These are phyloP conservation scores for Austroboletus novae-zelandiae DNA, from an alignment of 1,284 basidiomycete species.

Conservation along the genomic window DNA sequence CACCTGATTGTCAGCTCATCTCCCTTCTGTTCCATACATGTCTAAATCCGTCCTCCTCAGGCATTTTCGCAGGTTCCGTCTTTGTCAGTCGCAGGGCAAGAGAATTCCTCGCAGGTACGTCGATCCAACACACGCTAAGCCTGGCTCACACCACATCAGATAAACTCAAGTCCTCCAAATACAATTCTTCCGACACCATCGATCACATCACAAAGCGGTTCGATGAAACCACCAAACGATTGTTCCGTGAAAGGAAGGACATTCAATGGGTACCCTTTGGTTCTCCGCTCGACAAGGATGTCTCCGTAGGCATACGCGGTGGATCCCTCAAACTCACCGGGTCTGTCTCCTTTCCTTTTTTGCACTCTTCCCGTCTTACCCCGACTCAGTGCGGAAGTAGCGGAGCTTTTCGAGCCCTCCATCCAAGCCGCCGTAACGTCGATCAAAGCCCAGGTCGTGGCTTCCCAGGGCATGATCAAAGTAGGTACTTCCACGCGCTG, in stretches of 20 bases:
- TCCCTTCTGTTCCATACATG: neutral
- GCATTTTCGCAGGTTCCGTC: conserved; percentile 77
- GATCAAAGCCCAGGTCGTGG: conserved; percentile 68
- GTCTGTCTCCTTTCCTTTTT: conserved; percentile 35
- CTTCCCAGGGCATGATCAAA: conserved; percentile 63
- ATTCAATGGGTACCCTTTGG: conserved; percentile 72
- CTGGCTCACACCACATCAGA: conserved; percentile 38
- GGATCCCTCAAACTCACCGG: conserved; percentile 71
- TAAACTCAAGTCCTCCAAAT: conserved; percentile 67
- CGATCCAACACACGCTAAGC: neutral
- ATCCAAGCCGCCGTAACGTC: conserved; percentile 66
- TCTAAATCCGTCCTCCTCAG: conserved; percentile 33
- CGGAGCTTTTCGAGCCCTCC: conserved; percentile 73
- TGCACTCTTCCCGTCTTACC: conserved; percentile 10
- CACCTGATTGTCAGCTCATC: conserved; percentile 64
- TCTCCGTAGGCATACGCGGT: conserved; percentile 60
- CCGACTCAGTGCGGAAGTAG: conserved; percentile 50
- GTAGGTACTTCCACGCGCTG: conserved; percentile 31
- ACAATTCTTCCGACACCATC: conserved; percentile 62
- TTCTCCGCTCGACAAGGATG: conserved; percentile 73
- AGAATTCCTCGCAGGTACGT: conserved; percentile 61
- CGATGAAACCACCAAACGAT: conserved; percentile 76
- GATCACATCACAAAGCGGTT: conserved; percentile 73
- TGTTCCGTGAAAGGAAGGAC: conserved; percentile 67
- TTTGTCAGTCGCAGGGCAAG: conserved; percentile 72